phyloP scores from a whole-genome alignment of 2,329 filamentous ascomycete genomes.

The Cladosporium austrohemisphaericum region DNA sequence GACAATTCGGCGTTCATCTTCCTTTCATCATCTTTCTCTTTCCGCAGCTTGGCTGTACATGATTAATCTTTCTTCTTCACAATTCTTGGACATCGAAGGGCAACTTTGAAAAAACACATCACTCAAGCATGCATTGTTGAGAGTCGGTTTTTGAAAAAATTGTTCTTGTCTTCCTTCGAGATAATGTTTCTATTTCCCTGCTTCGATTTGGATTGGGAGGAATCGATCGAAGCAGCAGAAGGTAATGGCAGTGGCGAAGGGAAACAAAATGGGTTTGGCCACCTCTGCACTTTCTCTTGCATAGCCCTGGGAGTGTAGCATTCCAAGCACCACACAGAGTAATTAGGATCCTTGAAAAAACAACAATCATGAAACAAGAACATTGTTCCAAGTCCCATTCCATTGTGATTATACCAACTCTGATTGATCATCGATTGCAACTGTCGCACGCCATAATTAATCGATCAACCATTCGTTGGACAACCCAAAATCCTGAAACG shows the following conservation, averaged over 20 bases:
- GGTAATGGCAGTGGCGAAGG: conserved; percentile 1
- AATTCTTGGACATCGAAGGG: background rate
- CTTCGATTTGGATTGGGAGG: too few species aligned
- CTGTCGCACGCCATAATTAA: too few species aligned
- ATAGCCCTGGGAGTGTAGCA: background rate
- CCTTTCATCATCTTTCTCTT: conserved; percentile 2
- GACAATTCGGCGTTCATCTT: background rate
- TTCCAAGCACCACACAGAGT: conserved; percentile 5
- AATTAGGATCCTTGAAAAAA: conserved; percentile 5
- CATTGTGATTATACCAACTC: too few species aligned
- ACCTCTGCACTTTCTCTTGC: background rate
- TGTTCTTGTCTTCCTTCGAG: too few species aligned
- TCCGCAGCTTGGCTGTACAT: conserved; percentile 9
- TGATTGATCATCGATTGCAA: too few species aligned
- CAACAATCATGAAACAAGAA: background rate
- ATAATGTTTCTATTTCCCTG: conserved; percentile 7
- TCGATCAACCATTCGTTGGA: too few species aligned
- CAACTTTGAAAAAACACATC: too few species aligned
- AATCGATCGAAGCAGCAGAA: background rate
- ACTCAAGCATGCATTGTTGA: too few species aligned
- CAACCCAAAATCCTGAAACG: too few species aligned
- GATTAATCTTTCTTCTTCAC: too few species aligned
- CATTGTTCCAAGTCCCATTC: background rate
- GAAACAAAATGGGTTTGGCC: background rate
- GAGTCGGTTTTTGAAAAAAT: conserved; percentile 1